Base-by-base conservation (phyloP, 1,139 yeast genomes). In the Suhomyces bribrorum region DNA sequence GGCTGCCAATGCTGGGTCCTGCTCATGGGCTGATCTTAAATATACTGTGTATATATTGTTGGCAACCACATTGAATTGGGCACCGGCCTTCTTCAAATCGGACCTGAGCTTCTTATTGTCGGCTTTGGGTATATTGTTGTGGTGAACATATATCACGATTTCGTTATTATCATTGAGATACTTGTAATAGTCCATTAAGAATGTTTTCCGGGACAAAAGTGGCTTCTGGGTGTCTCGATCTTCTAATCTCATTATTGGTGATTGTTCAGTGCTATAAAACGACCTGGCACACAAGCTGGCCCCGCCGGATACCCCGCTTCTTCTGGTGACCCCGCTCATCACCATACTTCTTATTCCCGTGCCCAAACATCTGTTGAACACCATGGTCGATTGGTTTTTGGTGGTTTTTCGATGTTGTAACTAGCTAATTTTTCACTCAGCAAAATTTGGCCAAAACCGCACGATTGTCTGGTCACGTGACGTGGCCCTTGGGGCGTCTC, bases 111-210 rank as follows among this genome's bases (percentile, higher is more conserved):
- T 66, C 42, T 73, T 75, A 56, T 85, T 82, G 49, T 92, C 97
- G 13, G 64, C 56, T 53, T 86, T 83, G 41, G 77, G 63, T 51
- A 90, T 66, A 56, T 89, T 88, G 60, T 88, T 88, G 64, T 87
- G 94, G 63, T 90, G 97, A 8, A 81, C 78, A 50, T 86, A 82
- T 40, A 90, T 70, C 18, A 89, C 70, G 33, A 89, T 79, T 29
- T 85, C 81, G 57, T 81, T 81, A 32, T 65, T 68, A 44, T 83
- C 82, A 65, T 89, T 75, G 47, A 88, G 60, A 47, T 83, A 67
- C 46, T 86, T 78, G 70, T 90, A 90, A 49, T 77, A 71, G 62
- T 90, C 96, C 44, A 90, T 70, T 46, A 90, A 70, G 54, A 81
- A 88, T 0, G 97, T 89, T 68, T 90, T 90, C 62, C 97, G 75